phyloP scores from a whole-genome alignment of 257 asterid species.

The Solanum peruvianum region DNA sequence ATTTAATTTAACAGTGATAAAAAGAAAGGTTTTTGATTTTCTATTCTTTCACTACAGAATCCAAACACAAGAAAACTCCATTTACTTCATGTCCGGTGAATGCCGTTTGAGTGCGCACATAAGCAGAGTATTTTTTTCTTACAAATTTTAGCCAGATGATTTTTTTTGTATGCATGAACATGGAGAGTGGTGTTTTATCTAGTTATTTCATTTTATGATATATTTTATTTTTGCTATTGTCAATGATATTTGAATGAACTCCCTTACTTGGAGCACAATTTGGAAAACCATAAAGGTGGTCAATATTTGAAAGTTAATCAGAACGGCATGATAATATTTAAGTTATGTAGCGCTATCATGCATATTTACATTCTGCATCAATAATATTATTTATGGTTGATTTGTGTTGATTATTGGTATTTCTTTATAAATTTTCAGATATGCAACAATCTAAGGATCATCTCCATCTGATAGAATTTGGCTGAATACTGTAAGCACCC shows the following conservation, averaged over 20 bases:
- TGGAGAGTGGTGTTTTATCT: not conserved
- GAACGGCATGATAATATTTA: not conserved
- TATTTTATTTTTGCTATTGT: not conserved
- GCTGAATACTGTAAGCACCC: conserved; percentile 61
- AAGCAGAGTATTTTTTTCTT: not conserved
- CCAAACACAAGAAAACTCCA: not conserved
- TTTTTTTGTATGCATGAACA: not conserved
- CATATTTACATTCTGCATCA: not conserved
- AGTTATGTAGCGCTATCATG: not conserved
- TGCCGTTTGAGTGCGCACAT: not conserved
- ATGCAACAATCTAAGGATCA: conserved; percentile 87
- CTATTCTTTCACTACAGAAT: not conserved
- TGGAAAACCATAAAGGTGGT: not conserved
- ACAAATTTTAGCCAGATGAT: not conserved
- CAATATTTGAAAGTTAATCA: not conserved
- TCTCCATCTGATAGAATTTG: conserved; percentile 52
- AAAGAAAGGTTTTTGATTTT: not conserved
- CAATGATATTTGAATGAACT: not conserved
- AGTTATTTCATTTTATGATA: not conserved
- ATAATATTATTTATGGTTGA: not conserved
- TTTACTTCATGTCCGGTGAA: not conserved
- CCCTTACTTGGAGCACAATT: not conserved
- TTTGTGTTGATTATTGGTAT: not conserved
- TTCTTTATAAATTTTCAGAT: conserved; percentile 30
- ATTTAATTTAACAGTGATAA: not conserved